A percentile compares a stretch with the other conserved stretches of the same genome.
Conservation (phyloP, 805 yeast genomes). For the Blastobotrys chiropterorum region DNA sequence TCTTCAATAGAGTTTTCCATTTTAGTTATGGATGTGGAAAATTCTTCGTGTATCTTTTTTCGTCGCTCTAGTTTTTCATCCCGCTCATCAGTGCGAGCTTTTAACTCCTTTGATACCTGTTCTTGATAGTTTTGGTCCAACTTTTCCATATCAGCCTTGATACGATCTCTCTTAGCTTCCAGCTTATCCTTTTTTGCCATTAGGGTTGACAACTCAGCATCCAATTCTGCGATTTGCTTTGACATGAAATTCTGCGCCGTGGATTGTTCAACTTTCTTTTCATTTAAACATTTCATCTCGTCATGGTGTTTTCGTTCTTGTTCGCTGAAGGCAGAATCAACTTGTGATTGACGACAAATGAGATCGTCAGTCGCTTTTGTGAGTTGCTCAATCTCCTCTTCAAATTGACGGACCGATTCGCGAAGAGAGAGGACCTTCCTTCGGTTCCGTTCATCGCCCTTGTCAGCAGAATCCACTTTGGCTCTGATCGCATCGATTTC, state of each 20-base stretch:
- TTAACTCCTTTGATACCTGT: conserved; percentile 21
- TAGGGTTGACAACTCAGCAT: conserved; percentile 22
- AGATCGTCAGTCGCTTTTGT: conserved; percentile 10
- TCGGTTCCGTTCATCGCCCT: conserved; percentile 51
- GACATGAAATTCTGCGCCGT: conserved; percentile 14
- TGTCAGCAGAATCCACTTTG: conserved; percentile 42
- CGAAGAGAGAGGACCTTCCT: conserved; percentile 48
- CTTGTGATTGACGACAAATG: conserved; percentile 8
- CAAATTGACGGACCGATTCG: conserved; percentile 37
- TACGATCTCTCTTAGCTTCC: conserved; percentile 19
- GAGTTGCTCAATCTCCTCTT: conserved; percentile 32
- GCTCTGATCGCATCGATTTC: conserved; percentile 52
- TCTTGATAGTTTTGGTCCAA: conserved; percentile 23
- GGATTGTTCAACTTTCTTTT: conserved; percentile 14
- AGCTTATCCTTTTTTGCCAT: conserved; percentile 25
- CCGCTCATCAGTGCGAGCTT: conserved; percentile 22
- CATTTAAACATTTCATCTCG: conserved; percentile 4
- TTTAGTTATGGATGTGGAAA: conserved; percentile 28
- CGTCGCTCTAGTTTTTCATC: conserved; percentile 26
- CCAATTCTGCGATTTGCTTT: conserved; percentile 14
- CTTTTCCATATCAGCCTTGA: conserved; percentile 22
- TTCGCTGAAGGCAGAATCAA: conserved; percentile 4
- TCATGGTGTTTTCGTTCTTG: conserved; percentile 15
- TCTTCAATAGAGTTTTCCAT: conserved; percentile 29
- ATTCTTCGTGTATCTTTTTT: conserved; percentile 27